Evolutionary conservation across 1,284 basidiomycete species (phyloP), one percentile per base, ranked within the genome.

Genomic region (Boletus albobrunnescens): DNA sequence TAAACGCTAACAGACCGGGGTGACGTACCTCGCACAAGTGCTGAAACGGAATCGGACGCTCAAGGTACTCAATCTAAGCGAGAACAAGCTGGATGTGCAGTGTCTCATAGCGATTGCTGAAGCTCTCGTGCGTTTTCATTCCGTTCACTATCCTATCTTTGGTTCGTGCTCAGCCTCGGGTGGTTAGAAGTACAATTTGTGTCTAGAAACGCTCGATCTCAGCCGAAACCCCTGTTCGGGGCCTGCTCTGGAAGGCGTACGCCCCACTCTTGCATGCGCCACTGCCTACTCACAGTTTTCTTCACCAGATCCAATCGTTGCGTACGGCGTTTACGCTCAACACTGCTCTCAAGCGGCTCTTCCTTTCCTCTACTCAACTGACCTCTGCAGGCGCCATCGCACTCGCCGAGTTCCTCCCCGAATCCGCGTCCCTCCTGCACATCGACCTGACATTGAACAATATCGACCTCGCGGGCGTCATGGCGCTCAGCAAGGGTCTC

Each of bases 21-120:
- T 97, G 20, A 82, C 81, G 0, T 96, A 96, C 65, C 81, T 99
- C 33, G 88, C 93, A 0, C 94, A 97, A 68, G 94, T 97, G 0
- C 72, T 99, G 52, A 98, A 97, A 66, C 84, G 94, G 35, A 99
- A 99, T 67, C 77, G 94, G 24, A 98, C 95, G 1, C 74, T 99
- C 31, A 95, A 94, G 65, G 87, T 97, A 12, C 77, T 97, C 26
- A 98, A 97, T 64, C 69, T 98, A 39, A 87, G 88, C 60, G 94
- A 98, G 63, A 98, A 98, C 68, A 91, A 87, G 64, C 81, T 98
- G 17, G 94, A 95, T 50, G 78, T 91, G 2, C 71, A 79, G 8
- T 91, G 91, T 37, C 74, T 99, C 12, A 81, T 88, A 1, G 72
- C 78, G 0, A 74, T 99, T 12, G 93, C 93, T 0, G 95, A 98